Conservation (phyloP, 805 yeast species). For the Torulaspora franciscae region DNA sequence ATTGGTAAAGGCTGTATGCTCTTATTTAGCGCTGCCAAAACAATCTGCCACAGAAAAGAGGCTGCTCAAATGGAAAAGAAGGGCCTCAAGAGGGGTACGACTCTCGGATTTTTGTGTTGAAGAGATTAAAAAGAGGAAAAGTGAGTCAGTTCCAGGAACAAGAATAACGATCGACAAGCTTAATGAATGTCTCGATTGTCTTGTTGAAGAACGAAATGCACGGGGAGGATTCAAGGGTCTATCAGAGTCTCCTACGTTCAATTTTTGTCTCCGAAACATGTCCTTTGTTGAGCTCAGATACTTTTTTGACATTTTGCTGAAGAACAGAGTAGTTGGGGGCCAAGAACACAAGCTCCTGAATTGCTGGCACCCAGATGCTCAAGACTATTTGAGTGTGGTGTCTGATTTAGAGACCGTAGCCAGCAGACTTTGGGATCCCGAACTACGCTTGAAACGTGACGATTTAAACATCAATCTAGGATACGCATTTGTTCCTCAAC, state of each 20-base stretch:
- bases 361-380: conserved; percentile 78
- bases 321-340: conserved; percentile 53
- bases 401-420: conserved; percentile 59
- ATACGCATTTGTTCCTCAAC: conserved; percentile 64
- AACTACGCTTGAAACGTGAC: conserved; percentile 39
- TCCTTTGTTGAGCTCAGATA: conserved; percentile 60
- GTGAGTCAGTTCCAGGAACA: conserved; percentile 42
- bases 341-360: conserved; percentile 54
- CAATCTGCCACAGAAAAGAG: conserved; percentile 56
- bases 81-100: conserved; percentile 41
- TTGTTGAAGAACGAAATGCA: conserved; percentile 33
- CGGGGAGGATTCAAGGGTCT: conserved; percentile 23
- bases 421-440: conserved; percentile 50
- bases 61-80: conserved; percentile 45
- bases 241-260: conserved; percentile 38
- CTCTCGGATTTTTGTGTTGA: conserved; percentile 48
- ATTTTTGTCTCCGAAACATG: conserved; percentile 49
- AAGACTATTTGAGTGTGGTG: conserved; percentile 57
- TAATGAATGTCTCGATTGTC: conserved; percentile 42
- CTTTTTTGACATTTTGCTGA: conserved; percentile 62
- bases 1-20: conserved; percentile 47
- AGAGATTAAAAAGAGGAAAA: conserved; percentile 41
- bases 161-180: conserved; percentile 45
- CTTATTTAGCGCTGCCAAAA: conserved; percentile 54
- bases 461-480: conserved; percentile 37